Conservation (phyloP, 225 moss, liverwort and hornwort genomes). For the Takakia lepidozioides region DNA sequence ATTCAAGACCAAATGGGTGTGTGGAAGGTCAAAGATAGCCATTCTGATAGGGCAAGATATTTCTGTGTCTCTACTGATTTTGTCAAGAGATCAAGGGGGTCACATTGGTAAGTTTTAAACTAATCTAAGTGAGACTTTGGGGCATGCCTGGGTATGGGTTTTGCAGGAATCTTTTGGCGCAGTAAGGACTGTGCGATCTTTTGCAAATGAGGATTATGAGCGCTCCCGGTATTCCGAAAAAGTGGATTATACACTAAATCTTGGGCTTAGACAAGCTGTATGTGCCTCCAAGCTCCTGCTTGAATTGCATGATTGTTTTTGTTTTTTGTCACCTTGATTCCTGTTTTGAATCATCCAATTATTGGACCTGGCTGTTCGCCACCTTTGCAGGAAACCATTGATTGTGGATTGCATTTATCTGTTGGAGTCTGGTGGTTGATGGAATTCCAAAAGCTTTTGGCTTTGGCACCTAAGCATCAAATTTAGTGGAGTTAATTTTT, state of each 20-base stretch:
- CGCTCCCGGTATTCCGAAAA: conserved; percentile 47
- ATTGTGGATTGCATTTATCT: too few relatives aligned
- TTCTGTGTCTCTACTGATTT: too few relatives aligned
- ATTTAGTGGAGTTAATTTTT: too few relatives aligned
- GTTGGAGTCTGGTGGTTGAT: too few relatives aligned
- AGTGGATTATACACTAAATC: conserved; percentile 65
- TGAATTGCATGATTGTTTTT: not conserved
- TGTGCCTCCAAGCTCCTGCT: conserved; percentile 6
- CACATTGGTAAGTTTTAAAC: too few relatives aligned
- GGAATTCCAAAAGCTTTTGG: too few relatives aligned
- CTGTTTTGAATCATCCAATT: too few relatives aligned
- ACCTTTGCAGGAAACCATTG: too few relatives aligned
- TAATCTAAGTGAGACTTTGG: not conserved
- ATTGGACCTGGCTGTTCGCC: too few relatives aligned
- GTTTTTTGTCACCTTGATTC: too few relatives aligned
- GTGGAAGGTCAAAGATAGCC: not conserved
- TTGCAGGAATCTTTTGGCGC: conserved; percentile 94
- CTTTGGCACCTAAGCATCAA: too few relatives aligned
- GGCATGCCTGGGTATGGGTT: conserved; percentile 1
- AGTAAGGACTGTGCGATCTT: conserved; percentile 91
- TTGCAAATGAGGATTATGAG: conserved; percentile 85
- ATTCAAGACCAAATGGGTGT: not conserved
- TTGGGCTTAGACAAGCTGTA: conserved; percentile 91
- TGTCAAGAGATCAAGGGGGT: too few relatives aligned
- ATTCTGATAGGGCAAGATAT: not conserved